Base-by-base conservation (phyloP, 495 filamentous ascomycete species). In the Neurospora sp. region DNA sequence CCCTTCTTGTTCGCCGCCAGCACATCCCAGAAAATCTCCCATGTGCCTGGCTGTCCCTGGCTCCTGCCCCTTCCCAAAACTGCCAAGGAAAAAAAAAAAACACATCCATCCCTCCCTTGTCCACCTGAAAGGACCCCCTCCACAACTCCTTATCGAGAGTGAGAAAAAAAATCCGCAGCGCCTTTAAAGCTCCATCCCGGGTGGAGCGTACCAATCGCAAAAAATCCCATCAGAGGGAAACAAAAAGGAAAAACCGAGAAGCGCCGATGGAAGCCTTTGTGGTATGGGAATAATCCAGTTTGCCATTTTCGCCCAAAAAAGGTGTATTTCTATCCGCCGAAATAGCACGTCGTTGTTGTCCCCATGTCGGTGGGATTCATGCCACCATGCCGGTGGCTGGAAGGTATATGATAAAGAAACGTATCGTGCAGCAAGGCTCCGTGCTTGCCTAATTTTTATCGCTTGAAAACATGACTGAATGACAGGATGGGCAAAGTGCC, bases 401-500 rank as follows among this genome's bases (percentile, higher is more conserved):
- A 66, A 16, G 54, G 27, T 35, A 35, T 66, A 66, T 66, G 54
- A 66, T 66, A 66, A 66, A 35, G 27, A 66, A 66, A 66, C 27
- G 27, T 66, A 11, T 66, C 27, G 14, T 66, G 12, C 31, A 31
- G 54, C 27, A 66, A 66, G 7, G 54, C 27, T 27, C 54, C 54
- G 54, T 18, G 54, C 54, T 66, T 66, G 54, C 54, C 27, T 16
- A 9, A 23, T 12, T 66, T 66, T 66, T 66, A 66, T 66, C 54
- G 54, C 54, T 66, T 59, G 23, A 41, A 72, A 18, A 39, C 11
- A 20, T 41, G 71, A 38, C 16, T 39, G 66, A 73, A 35, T 46
- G 71, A 41, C 72, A 23, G 40, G 16, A 16, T 44, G 40, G 62
- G 37, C 41, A 70, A 69, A 72, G 38, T 81, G 14, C 79, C 81